Conservation (phyloP, 371 early-diverging fungal genomes). For the Lichtheimia ornata region DNA sequence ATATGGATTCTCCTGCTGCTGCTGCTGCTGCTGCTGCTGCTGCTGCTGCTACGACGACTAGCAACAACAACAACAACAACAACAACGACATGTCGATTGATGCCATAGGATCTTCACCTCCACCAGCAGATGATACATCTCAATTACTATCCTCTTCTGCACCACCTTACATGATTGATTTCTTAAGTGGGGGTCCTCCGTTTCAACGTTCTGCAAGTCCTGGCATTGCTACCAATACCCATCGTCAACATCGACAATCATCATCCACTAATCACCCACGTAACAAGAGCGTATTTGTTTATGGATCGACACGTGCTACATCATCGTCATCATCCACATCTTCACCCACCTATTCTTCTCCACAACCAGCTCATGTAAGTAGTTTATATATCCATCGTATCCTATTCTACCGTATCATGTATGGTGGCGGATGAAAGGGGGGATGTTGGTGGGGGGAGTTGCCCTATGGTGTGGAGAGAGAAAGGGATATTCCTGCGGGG, state of each 20-base stretch:
- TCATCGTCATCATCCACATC: slow-evolving; percentile 4
- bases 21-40: too few relatives aligned
- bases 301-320: slow-evolving; percentile 27
- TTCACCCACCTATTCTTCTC: not conserved
- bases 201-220: slow-evolving; percentile 12
- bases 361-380: not conserved
- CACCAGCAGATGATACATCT: slow-evolving; percentile 37
- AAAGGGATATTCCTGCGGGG: too few relatives aligned
- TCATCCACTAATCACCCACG: slow-evolving; percentile 6
- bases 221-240: slow-evolving; percentile 8
- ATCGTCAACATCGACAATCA: slow-evolving; percentile 10
- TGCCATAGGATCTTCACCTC: slow-evolving; percentile 18
- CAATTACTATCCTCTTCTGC: slow-evolving; percentile 34
- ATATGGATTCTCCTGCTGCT: too few relatives aligned
- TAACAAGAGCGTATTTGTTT: slow-evolving; percentile 26
- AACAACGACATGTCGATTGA: not conserved
- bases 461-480: too few relatives aligned
- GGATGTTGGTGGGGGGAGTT: too few relatives aligned
- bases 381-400: too few relatives aligned
- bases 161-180: slow-evolving; percentile 36
- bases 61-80: not conserved
- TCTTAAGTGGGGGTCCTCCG: slow-evolving; percentile 21
- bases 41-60: not conserved
- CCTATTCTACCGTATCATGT: too few relatives aligned
- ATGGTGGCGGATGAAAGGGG: too few relatives aligned